Base-by-base conservation (phyloP, 2,329 filamentous ascomycete species). In the Drechmeria coniospora region DNA sequence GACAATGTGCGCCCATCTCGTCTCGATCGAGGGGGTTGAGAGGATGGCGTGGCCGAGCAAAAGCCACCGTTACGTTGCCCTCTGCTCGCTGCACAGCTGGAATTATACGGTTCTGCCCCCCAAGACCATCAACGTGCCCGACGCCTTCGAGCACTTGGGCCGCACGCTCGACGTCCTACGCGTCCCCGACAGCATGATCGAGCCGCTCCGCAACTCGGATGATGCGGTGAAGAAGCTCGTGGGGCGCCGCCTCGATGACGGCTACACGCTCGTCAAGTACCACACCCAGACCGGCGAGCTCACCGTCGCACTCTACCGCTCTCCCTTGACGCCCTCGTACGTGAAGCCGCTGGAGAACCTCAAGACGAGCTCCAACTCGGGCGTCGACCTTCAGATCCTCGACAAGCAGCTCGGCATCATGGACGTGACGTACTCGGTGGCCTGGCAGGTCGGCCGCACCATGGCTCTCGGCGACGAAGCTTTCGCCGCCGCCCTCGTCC, bases 401-500 rank as follows among this genome's bases (percentile, higher is more conserved):
- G 59, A 63, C 24, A 29, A 35, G 6, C 21, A 49, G 2, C 4
- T 50, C 0, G 53, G 52, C 1, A 36, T 63, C 5, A 57, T 62
- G 49, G 59, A 63, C 32, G 27, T 61, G 1, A 52, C 51, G 0
- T 64, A 63, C 37, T 50, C 49, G 0, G 29, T 42, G 0, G 60
- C 60, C 0, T 64, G 59, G 60, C 38, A 56, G 16, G 30, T 61
- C 1, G 60, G 60, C 0, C 48, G 47, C 14, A 45, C 44, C 4
- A 26, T 61, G 19, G 60, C 55, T 0, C 33, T 61, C 0, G 47
- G 44, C 0, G 52, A 46, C 28, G 19, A 46, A 6, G 32, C 33
- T 0, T 60, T 56, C 28, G 43, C 35, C 2, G 32, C 43, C 3
- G 31, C 31, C 11, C 30, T 32, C n/a, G 13, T 7, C 15, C 21